Conservation (phyloP, 2,329 filamentous ascomycete genomes). For the Diaporthe ilicicola region DNA sequence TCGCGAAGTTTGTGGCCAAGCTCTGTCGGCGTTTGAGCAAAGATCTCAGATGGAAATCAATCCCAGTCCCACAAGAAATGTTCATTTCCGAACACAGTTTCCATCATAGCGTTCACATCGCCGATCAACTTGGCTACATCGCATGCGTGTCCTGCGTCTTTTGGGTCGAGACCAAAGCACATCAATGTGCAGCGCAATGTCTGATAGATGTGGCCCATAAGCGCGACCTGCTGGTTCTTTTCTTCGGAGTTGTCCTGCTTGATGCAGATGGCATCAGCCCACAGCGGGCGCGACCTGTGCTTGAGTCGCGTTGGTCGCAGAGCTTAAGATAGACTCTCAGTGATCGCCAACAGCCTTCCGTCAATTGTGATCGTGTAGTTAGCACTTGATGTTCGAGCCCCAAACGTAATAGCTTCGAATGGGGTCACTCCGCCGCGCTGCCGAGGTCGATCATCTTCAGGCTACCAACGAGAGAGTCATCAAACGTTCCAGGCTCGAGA, state of each 20-base stretch:
- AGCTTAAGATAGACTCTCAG: no score
- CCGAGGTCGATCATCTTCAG: no score
- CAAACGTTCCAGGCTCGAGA: no score
- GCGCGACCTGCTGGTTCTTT: not conserved
- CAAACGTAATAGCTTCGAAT: no score
- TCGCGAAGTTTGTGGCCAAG: not conserved
- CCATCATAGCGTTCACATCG: not conserved
- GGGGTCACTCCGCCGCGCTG: no score
- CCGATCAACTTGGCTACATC: not conserved
- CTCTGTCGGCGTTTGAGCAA: not conserved
- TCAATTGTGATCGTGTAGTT: no score
- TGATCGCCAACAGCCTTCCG: no score
- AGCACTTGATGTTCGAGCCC: no score
- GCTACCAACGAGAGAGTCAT: no score
- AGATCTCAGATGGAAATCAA: not conserved
- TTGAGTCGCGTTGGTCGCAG: no score
- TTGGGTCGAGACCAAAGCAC: not conserved
- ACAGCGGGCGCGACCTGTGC: not conserved
- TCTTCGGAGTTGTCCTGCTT: not conserved
- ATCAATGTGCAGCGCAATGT: not conserved
- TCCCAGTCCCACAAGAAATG: not conserved
- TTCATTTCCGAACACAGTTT: not conserved
- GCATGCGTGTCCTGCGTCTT: not conserved
- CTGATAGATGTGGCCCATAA: constrained; percentile 8
- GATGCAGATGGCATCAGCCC: not conserved